phyloP scores from a whole-genome alignment of 257 asterid genomes.

The Petunia axillaris region DNA sequence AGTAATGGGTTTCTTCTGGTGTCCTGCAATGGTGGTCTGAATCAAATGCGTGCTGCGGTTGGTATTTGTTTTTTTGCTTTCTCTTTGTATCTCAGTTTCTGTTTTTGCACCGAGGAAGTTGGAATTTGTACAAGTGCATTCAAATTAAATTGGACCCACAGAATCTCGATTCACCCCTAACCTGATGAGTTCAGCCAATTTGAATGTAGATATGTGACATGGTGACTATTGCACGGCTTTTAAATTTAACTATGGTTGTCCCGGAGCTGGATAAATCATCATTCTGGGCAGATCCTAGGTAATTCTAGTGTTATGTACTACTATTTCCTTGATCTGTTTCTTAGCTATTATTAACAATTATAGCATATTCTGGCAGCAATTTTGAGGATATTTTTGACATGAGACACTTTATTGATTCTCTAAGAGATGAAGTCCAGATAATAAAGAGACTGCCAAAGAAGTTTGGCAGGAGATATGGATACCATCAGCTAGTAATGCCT shows the following conservation, averaged over 20 bases:
- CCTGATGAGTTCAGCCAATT: constrained; percentile 21
- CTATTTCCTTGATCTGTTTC: not conserved
- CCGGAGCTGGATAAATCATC: constrained; percentile 97
- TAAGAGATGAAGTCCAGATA: constrained; percentile 85
- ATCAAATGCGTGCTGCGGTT: constrained; percentile 99
- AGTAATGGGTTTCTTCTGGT: constrained; percentile 83
- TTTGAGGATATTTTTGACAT: constrained; percentile 88
- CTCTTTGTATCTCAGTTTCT: not conserved
- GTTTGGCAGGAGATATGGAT: constrained; percentile 59
- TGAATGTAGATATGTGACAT: constrained; percentile 89
- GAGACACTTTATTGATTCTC: constrained; percentile 80
- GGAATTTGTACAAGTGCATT: not conserved
- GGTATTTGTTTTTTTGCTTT: constrained; percentile 29
- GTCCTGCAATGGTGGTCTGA: constrained; percentile 95
- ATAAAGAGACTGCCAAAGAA: constrained; percentile 81
- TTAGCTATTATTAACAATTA: constrained; percentile 19
- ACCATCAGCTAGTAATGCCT: constrained; percentile 77
- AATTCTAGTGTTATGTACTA: constrained; percentile 30
- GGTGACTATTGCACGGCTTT: constrained; percentile 88
- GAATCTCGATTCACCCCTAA: too few species aligned
- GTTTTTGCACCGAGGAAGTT: not conserved
- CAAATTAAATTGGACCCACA: not conserved
- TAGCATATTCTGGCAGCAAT: constrained; percentile 49
- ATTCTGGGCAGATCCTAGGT: constrained; percentile 99
- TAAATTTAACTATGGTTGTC: constrained; percentile 88